Evolutionary conservation across 2,329 filamentous ascomycete genomes (phyloP).

Genomic region (Beauveria caledonica): DNA sequence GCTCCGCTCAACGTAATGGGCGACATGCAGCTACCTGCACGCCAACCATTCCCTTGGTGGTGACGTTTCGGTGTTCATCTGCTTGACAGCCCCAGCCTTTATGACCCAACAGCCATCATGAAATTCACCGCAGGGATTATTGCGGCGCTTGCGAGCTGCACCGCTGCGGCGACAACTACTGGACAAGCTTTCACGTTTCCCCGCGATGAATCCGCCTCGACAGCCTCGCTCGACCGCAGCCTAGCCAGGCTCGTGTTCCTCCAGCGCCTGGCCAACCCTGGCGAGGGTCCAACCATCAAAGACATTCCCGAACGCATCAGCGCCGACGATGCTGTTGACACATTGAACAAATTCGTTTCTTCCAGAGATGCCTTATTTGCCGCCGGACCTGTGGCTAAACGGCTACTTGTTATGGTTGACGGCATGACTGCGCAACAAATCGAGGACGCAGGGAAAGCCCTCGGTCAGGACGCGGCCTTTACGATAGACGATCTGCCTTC

Average conservation of each 20-base stretch:
- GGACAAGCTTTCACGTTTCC: constrained; percentile 49
- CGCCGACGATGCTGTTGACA: constrained; percentile 40
- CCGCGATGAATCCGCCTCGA: constrained; percentile 21
- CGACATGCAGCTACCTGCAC: not conserved
- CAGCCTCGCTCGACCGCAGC: constrained; percentile 40
- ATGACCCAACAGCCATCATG: constrained; percentile 29
- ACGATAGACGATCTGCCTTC: constrained; percentile 39
- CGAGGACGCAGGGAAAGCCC: constrained; percentile 32
- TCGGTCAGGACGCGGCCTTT: constrained; percentile 37
- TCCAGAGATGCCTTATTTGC: constrained; percentile 42
- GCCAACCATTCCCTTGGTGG: constrained; percentile 10
- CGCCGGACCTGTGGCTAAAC: constrained; percentile 26
- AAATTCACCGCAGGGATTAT: constrained; percentile 34
- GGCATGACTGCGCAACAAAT: constrained; percentile 42
- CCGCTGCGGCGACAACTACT: constrained; percentile 29
- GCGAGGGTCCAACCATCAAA: constrained; percentile 39
- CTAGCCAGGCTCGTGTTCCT: constrained; percentile 51
- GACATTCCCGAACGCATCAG: constrained; percentile 34
- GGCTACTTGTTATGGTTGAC: constrained; percentile 53
- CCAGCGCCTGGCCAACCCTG: constrained; percentile 42
- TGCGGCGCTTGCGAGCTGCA: constrained; percentile 30
- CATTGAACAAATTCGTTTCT: constrained; percentile 54
- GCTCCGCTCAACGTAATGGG: constrained; percentile 7
- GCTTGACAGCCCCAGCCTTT: constrained; percentile 22
- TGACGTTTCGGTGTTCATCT: constrained; percentile 20